Base-by-base conservation (phyloP, 2,329 filamentous ascomycete species). In the Fusarium concolor region DNA sequence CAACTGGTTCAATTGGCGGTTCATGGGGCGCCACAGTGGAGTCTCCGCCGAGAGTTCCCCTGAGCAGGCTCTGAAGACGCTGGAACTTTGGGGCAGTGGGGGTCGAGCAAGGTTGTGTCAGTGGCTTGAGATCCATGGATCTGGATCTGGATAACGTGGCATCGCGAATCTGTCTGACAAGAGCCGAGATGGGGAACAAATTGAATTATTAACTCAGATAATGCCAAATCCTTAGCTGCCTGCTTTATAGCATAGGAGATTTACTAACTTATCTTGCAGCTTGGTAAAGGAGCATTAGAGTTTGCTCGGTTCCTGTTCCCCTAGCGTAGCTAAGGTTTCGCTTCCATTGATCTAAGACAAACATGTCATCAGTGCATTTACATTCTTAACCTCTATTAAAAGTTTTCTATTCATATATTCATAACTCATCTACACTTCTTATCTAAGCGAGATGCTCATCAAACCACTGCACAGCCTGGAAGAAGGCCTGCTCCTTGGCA, bases 401-500 rank as follows among this genome's bases (percentile, higher is more conserved):
- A 14, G n/a, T 11, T 37, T 15, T 46, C 4, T 35, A 15, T 24
- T 26, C 33, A 56, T 50, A n/a, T 24, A 18, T n/a, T 64, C 38
- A 45, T 43, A 44, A 31, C 11, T 50, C 28, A 18, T 63, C 31
- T 35, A 20, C 3, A 14, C 45, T 1, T n/a, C 3, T 10, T 9
- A 10, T 62, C 26, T 50, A 66, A 11, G 47, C 11, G 22, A 79
- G 61, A 51, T 75, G 81, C 17, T 89, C 83, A 55, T 91, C 86
- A 74, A 95, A 94, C 91, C 91, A 96, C 59, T 83, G 79, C 52
- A 93, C 85, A 26, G 92, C 91, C 83, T 95, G 92, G 68, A 85
- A 79, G 77, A 94, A 94, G 1, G 92, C 92, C 76, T 89, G 85
- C 80, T 95, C 91, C 84, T 94, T 94, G 31, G 89, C 91, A 76